Evolutionary conservation across 306 rosid species (phyloP).

Genomic region (Biancaea sappan): DNA sequence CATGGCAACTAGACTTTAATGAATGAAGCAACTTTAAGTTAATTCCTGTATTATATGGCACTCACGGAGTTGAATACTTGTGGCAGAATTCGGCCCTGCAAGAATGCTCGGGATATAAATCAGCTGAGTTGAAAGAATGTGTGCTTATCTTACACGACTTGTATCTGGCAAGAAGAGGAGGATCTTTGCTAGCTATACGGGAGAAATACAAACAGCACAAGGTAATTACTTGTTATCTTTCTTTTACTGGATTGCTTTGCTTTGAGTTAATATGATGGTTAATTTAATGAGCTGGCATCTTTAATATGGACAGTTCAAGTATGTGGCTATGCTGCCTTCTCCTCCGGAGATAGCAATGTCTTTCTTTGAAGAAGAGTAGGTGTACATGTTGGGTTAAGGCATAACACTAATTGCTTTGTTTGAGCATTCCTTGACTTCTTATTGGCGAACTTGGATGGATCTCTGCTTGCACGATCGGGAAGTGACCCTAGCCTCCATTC

Average conservation of each 20-base stretch:
- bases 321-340: slow-evolving; percentile 61
- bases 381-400: background rate
- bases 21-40: background rate
- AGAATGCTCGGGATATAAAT: slow-evolving; percentile 51
- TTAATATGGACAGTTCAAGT: slow-evolving; percentile 62
- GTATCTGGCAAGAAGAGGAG: slow-evolving; percentile 69
- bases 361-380: slow-evolving; percentile 41
- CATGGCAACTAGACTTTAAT: background rate
- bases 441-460: background rate
- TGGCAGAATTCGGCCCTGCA: slow-evolving; percentile 52
- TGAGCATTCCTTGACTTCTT: background rate
- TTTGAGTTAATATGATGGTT: background rate
- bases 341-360: slow-evolving; percentile 60
- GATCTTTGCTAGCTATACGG: slow-evolving; percentile 53
- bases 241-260: background rate
- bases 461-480: background rate
- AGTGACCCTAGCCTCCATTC: background rate
- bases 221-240: slow-evolving; percentile 40
- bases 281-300: slow-evolving; percentile 2
- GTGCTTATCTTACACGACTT: slow-evolving; percentile 61
- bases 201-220: slow-evolving; percentile 73
- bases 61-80: background rate
- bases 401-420: background rate
- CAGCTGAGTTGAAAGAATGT: slow-evolving; percentile 61
- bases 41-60: background rate